Evolutionary conservation across 225 moss, liverwort and hornwort genomes (phyloP).

Genomic region (Ulota crispa): DNA sequence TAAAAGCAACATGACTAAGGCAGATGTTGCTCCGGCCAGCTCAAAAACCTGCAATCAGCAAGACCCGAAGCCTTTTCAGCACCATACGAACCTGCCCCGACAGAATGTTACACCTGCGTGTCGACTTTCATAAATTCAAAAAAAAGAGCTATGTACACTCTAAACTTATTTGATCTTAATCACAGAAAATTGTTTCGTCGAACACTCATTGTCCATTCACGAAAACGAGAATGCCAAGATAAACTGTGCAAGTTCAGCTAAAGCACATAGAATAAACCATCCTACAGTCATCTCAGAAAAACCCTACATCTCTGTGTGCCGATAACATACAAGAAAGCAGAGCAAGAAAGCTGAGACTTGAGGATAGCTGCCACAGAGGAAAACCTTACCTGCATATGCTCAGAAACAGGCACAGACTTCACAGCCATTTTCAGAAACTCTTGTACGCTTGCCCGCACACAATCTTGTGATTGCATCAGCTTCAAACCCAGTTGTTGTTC

Average conservation of each 20-base stretch:
- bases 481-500: conserved; percentile 54
- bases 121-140: not conserved
- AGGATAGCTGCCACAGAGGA: not conserved
- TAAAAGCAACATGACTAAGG: conserved; percentile 84
- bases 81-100: not conserved
- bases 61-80: conserved; percentile 21
- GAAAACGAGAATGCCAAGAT: not conserved
- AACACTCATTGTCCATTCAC: not conserved
- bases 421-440: conserved; percentile 96
- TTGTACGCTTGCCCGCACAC: conserved; percentile 82
- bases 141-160: not conserved
- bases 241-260: conserved; percentile 10
- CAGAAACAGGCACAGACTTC: conserved; percentile 86
- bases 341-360: not conserved
- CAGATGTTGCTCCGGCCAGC: conserved; percentile 91
- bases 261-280: not conserved
- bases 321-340: conserved; percentile 12
- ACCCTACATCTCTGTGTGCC: conserved; percentile 1
- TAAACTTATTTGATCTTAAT: not conserved
- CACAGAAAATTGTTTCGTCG: not conserved
- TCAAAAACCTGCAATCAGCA: conserved; percentile 75
- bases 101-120: not conserved
- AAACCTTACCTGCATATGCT: conserved; percentile 82
- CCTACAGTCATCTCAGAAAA: not conserved
- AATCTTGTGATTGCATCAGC: conserved; percentile 85